phyloP scores from a whole-genome alignment of 495 filamentous ascomycete genomes.

The Emericellopsis terricola region DNA sequence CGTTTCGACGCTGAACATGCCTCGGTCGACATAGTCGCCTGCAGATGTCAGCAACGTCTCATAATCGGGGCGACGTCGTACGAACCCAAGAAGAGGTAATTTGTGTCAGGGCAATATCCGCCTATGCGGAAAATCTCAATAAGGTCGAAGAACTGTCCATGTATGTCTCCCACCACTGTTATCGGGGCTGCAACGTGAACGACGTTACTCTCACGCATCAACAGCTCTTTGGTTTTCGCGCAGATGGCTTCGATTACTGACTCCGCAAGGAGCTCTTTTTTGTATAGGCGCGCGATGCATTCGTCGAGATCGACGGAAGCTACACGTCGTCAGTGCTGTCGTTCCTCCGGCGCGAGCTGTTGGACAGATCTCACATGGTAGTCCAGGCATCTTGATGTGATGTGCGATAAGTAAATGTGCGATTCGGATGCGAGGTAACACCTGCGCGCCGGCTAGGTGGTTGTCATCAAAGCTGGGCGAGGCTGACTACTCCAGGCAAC shows the following conservation, averaged over 20 bases:
- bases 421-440: neutral
- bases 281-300: slow-evolving; percentile 88
- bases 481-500: slow-evolving; percentile 12
- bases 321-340: slow-evolving; percentile 15
- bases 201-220: slow-evolving; percentile 99
- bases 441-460: neutral
- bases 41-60: neutral
- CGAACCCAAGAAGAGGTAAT: slow-evolving; percentile 90
- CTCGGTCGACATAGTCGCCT: slow-evolving; percentile 96
- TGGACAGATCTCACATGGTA: slow-evolving; percentile 3
- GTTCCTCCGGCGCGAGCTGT: slow-evolving; percentile 1
- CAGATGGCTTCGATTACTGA: slow-evolving; percentile 98
- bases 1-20: slow-evolving; percentile 91
- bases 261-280: slow-evolving; percentile 89
- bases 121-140: slow-evolving; percentile 99
- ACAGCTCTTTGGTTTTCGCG: slow-evolving; percentile 91
- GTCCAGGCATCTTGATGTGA: slow-evolving; percentile 2
- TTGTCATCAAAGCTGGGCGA: slow-evolving; percentile 2
- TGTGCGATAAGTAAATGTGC: neutral
- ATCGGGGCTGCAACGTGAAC: slow-evolving; percentile 92
- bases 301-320: slow-evolving; percentile 95
- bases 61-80: slow-evolving; percentile 1
- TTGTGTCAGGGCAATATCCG: slow-evolving; percentile 89
- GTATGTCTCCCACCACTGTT: slow-evolving; percentile 97
- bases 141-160: slow-evolving; percentile 96